Conservation (phyloP, 2,329 filamentous ascomycete species). For the Colletotrichum paranaense region DNA sequence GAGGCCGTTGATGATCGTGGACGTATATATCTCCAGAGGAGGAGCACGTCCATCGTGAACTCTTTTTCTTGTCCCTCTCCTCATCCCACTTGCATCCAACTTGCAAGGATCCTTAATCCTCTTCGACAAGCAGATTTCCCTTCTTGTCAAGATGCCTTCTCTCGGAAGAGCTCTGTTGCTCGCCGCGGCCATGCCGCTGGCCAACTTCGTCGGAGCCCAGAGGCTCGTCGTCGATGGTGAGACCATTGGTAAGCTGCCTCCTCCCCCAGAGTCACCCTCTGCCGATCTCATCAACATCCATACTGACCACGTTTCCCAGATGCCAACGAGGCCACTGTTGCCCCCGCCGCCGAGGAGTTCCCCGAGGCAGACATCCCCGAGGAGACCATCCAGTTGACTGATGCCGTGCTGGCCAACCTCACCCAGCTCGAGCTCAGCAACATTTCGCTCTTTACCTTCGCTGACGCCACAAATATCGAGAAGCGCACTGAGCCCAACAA, state of each 20-base stretch:
- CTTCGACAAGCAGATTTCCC: slow-evolving; percentile 5
- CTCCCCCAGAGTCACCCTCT: neutral
- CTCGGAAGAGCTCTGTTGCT: slow-evolving; percentile 18
- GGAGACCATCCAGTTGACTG: slow-evolving; percentile 47
- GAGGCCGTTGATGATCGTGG: slow-evolving; percentile 11
- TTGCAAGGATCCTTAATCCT: neutral
- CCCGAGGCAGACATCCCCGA: slow-evolving; percentile 21
- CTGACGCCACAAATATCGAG: slow-evolving; percentile 26
- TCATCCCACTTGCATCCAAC: slow-evolving; percentile 16
- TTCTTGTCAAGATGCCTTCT: slow-evolving; percentile 26
- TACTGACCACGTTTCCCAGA: slow-evolving; percentile 2
- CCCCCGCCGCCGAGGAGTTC: slow-evolving; percentile 36
- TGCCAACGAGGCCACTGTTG: slow-evolving; percentile 37
- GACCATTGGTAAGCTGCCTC: slow-evolving; percentile 35
- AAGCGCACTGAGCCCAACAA: slow-evolving; percentile 38
- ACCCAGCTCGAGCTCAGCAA: slow-evolving; percentile 43
- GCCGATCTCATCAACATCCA: neutral
- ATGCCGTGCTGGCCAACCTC: slow-evolving; percentile 46
- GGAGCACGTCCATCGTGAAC: neutral
- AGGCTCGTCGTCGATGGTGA: slow-evolving; percentile 40
- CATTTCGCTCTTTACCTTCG: slow-evolving; percentile 48
- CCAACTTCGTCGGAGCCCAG: slow-evolving; percentile 36
- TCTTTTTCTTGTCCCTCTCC: neutral
- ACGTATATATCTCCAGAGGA: slow-evolving; percentile 8
- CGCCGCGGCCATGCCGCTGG: slow-evolving; percentile 20